Conservation (phyloP, 2,329 filamentous ascomycete species). For the Trichoderma arundinaceum region DNA sequence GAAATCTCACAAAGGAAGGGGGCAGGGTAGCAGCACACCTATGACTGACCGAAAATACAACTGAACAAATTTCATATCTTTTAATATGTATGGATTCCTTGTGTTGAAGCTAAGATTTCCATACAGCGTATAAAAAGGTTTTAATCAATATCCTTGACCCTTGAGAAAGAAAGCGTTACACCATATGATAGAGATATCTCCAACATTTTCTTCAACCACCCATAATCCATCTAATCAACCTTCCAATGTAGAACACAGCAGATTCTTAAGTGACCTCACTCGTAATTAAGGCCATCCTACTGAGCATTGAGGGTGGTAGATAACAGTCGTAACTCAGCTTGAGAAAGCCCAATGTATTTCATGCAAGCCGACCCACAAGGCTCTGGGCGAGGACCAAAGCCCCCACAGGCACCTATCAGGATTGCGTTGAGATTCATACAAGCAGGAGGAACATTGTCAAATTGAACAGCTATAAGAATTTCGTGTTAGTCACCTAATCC, state of each 20-base stretch:
- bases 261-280: no score
- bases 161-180: no score
- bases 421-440: background rate
- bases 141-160: background rate
- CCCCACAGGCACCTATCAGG: background rate
- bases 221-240: no score
- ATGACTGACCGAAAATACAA: background rate
- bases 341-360: conserved; percentile 8
- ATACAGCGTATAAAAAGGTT: background rate
- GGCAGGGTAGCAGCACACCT: no score
- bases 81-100: background rate
- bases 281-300: no score
- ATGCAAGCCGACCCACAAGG: conserved; percentile 9
- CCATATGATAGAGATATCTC: no score
- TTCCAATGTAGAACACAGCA: no score
- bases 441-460: conserved; percentile 3
- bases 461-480: background rate
- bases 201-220: no score
- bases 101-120: background rate
- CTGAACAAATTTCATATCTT: background rate
- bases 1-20: no score
- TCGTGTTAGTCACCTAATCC: background rate
- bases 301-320: background rate
- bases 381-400: background rate
- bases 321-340: background rate